Evolutionary conservation across 306 rosid species (phyloP).

Genomic region (Vigna angularis): DNA sequence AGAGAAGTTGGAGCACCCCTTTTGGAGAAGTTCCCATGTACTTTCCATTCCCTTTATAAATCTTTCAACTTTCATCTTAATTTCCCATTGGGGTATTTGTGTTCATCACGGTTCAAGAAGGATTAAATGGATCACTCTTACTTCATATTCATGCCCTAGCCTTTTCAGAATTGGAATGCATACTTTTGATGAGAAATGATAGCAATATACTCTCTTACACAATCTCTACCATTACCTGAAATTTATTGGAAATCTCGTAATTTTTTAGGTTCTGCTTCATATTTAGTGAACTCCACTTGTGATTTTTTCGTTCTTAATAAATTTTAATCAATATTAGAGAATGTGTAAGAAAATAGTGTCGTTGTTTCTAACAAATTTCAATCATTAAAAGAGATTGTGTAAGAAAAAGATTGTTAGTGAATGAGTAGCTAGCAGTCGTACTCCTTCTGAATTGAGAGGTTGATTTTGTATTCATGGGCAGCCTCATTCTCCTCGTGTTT

Average conservation of each 20-base stretch:
- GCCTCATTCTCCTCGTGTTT: not conserved
- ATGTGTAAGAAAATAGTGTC: not conserved
- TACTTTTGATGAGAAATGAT: not conserved
- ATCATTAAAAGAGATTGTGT: not conserved
- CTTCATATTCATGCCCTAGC: slow-evolving; percentile 17
- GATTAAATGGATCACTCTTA: slow-evolving; percentile 9
- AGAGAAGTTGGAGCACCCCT: slow-evolving; percentile 91
- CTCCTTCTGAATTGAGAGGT: not conserved
- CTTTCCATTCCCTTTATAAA: slow-evolving; percentile 31
- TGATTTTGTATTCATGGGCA: slow-evolving; percentile 33
- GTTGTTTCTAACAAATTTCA: too few relatives aligned
- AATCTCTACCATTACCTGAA: not conserved
- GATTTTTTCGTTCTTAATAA: not conserved
- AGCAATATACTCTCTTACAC: not conserved
- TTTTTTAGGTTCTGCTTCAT: not conserved
- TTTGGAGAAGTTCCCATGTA: slow-evolving; percentile 86
- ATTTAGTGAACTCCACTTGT: not conserved
- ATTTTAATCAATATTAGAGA: not conserved
- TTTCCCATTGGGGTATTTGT: slow-evolving; percentile 42
- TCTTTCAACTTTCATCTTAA: slow-evolving; percentile 16
- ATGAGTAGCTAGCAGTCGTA: not conserved
- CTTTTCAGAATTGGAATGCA: not conserved
- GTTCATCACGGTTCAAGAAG: not conserved
- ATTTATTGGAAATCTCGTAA: not conserved
- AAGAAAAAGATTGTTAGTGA: not conserved